Evolutionary conservation across 1,284 basidiomycete genomes (phyloP), one percentile per base, ranked within the genome.

Genomic region (Ustilago shanxiensis): DNA sequence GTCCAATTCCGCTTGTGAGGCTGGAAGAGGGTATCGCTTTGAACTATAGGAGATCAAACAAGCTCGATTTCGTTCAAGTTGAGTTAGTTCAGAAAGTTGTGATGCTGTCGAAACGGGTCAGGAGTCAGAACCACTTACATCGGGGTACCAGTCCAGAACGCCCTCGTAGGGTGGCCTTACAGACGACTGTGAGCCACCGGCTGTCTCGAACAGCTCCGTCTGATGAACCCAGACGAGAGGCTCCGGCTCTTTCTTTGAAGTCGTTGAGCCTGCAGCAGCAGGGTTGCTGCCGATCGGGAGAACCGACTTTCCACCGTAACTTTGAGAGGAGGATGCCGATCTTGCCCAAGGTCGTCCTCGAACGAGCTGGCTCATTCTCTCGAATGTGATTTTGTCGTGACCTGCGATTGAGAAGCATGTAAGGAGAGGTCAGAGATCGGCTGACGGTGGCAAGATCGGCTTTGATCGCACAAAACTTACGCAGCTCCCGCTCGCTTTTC

Each of bases 141-240:
- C 73, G 2, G 81, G 81, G 56, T 82, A 82, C 77, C 79, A 82
- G 26, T 78, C 69, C 18, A 82, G 60, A 24, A 72, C 59, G 20
- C 57, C 62, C n/a, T 56, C 54, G 49, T 70, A 76, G 0, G 69
- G 72, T 33, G 60, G 47, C 18, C 44, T 55, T 10, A 51, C 22
- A 13, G 22, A 18, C 1, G 33, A 7, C 3, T 39, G 28, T 16
- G 55, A 35, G 18, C 24, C 33, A 11, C 16, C 11, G 3, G 41
- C 20, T 5, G 35, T 31, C 29, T 75, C 60, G 50, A 72, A 81
- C 14, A 70, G 62, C 60, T 83, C 81, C 13, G 67, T 72, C 61
- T 83, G 81, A 45, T 80, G 68, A n/a, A 80, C 80, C 80, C 80
- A 82, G 2, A 76, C 66, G 14, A 81, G 66, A 4, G 79, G 76